phyloP scores from a whole-genome alignment of 108 stramenopile genomes.

The Aurantiochytrium sp. region DNA sequence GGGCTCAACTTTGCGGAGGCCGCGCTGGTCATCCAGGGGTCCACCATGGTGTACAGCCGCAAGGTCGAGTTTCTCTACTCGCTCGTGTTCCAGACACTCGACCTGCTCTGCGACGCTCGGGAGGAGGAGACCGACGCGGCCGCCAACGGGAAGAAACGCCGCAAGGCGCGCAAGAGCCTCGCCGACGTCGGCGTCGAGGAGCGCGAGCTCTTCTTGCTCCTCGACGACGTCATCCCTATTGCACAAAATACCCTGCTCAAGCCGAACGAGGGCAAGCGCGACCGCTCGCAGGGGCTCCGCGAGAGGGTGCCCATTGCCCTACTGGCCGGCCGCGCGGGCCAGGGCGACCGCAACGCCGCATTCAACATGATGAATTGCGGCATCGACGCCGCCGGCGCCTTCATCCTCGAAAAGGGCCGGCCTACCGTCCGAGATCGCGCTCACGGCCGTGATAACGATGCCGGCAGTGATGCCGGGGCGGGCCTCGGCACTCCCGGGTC shows the following conservation, averaged over 20 bases:
- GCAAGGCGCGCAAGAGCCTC: conserved; percentile 40
- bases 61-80: conserved; percentile 91
- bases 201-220: conserved; percentile 72
- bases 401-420: conserved; percentile 5
- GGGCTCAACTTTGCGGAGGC: conserved; percentile 86
- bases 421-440: not conserved
- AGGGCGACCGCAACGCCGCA: conserved; percentile 18
- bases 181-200: conserved; percentile 68
- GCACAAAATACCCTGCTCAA: conserved; percentile 50
- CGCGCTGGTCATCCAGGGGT: conserved; percentile 81
- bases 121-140: not conserved
- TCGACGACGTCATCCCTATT: conserved; percentile 83
- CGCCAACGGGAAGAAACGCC: not conserved
- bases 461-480: not conserved
- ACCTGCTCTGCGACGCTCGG: not conserved
- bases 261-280: not conserved
- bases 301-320: conserved; percentile 23
- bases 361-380: conserved; percentile 54
- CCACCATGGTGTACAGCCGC: conserved; percentile 69
- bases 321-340: not conserved
- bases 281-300: not conserved
- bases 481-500: too few relatives aligned
- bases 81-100: conserved; percentile 72
- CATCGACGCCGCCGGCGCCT: conserved; percentile 47
- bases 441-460: not conserved